Conservation (phyloP, 2,329 filamentous ascomycete genomes). For the Paramyrothecium roridum region DNA sequence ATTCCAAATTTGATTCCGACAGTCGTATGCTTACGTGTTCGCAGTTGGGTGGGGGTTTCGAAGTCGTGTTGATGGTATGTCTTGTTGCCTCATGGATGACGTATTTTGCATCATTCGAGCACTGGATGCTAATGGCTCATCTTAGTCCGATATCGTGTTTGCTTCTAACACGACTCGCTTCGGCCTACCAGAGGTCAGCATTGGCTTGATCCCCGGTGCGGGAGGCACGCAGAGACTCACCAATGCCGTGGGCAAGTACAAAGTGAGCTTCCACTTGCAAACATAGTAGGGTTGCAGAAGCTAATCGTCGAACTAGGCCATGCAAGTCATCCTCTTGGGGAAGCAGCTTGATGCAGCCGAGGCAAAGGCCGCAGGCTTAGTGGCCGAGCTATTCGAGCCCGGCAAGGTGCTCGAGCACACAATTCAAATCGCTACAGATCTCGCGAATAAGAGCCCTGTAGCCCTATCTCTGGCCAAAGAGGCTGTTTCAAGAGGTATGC, state of each 20-base stretch:
- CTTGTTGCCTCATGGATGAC: background rate
- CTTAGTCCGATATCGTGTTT: constrained; percentile 36
- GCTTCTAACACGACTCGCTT: constrained; percentile 31
- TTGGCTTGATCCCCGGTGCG: constrained; percentile 37
- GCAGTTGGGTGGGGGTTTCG: constrained; percentile 48
- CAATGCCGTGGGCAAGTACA: constrained; percentile 36
- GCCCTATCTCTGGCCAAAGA: constrained; percentile 25
- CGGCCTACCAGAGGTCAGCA: constrained; percentile 34
- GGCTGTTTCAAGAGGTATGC: constrained; percentile 21
- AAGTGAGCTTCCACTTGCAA: constrained; percentile 19
- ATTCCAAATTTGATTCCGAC: background rate
- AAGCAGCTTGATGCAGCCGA: constrained; percentile 19
- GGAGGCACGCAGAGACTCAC: constrained; percentile 38
- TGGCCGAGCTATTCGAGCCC: constrained; percentile 20
- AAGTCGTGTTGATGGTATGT: constrained; percentile 42
- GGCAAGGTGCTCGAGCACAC: constrained; percentile 21
- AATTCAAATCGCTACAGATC: constrained; percentile 16
- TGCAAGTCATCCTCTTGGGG: constrained; percentile 28
- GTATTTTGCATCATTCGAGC: constrained; percentile 1
- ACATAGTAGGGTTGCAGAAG: background rate
- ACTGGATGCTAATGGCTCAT: background rate
- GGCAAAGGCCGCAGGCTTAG: constrained; percentile 19
- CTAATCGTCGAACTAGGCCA: constrained; percentile 16
- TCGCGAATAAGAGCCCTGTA: constrained; percentile 18
- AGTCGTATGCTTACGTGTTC: too few relatives aligned